Evolutionary conservation across 495 filamentous ascomycete genomes (phyloP).

Genomic region (Ascobolus immersus): DNA sequence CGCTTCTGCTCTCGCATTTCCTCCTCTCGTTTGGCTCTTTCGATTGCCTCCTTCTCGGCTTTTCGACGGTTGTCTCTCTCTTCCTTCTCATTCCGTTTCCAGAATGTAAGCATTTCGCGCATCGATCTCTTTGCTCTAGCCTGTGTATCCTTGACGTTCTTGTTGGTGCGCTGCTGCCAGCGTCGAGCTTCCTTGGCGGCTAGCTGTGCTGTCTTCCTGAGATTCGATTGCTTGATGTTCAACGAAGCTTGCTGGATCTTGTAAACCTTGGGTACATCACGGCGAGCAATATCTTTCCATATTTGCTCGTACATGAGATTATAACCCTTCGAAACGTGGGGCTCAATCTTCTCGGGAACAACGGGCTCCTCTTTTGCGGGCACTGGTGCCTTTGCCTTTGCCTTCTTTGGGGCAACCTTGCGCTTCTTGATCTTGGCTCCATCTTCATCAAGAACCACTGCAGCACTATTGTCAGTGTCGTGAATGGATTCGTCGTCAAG

Average conservation of each 20-base stretch:
- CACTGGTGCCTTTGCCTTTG: constrained; percentile 17
- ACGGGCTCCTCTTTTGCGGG: constrained; percentile 20
- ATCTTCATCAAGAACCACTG: constrained; percentile 57
- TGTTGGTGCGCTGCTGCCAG: constrained; percentile 95
- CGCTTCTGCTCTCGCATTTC: constrained; percentile 89
- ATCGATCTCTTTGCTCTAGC: constrained; percentile 91
- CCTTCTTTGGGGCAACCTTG: constrained; percentile 29
- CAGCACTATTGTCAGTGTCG: constrained; percentile 69
- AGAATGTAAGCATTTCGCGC: constrained; percentile 99
- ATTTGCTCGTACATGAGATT: constrained; percentile 97
- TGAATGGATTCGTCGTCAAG: constrained; percentile 54
- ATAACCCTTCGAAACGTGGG: constrained; percentile 72
- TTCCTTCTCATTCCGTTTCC: constrained; percentile 95
- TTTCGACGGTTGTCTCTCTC: constrained; percentile 82
- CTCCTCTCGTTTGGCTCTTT: constrained; percentile 87
- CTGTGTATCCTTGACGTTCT: constrained; percentile 91
- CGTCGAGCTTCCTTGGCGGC: constrained; percentile 90
- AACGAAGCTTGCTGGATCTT: constrained; percentile 63
- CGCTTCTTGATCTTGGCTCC: constrained; percentile 48
- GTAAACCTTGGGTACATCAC: constrained; percentile 77
- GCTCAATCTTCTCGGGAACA: constrained; percentile 24
- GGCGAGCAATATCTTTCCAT: constrained; percentile 78
- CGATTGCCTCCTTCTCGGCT: constrained; percentile 86
- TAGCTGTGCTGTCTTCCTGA: constrained; percentile 90
- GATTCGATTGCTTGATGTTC: constrained; percentile 62